Base-by-base conservation (phyloP, 108 stramenopile genomes). In the Skeletonema marinoi region DNA sequence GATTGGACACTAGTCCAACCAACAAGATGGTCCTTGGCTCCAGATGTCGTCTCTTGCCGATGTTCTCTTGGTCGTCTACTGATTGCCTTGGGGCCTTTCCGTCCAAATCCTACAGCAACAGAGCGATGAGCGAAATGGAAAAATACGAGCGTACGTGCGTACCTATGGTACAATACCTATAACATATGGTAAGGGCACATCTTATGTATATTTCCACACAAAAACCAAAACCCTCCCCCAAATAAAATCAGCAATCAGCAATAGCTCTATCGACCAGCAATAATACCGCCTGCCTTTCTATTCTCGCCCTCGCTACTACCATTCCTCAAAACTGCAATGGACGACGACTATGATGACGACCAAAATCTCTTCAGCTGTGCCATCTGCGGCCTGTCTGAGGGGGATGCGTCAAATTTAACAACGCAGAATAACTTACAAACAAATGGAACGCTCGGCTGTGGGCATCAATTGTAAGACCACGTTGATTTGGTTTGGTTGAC, bases 301-400 rank as follows among this genome's bases (percentile, higher is more conserved):
- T n/a, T n/a, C n/a, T 25, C 25, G 0, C 25, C 25, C 25, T 25
- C 25, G 25, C 25, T 25, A 25, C 25, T 25, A 25, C 25, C 25
- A 25, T 25, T 25, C 25, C 25, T 25, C 29, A 21, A 58, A 11
- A 30, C 59, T 60, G 59, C 59, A 19, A 51, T 51, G 50, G 50
- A 39, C 58, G 73, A 74, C 65, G 80, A 75, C 65, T 29, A 56
- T 56, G 54, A 41, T 63, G 88, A 90, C 58, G 81, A 93, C 74
- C 92, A 90, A 38, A 88, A 91, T 72, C 68, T 95, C 25, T 95
- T 93, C 75, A 87, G 94, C 32, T 95, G 94, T 70, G 92, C 91
- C 68, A 85, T 95, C 36, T 95, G 94, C 71, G 94, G 90, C 17
- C 80, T 88, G 33, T 75, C 88, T 46, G 94, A 95, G 67, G 89